Evolutionary conservation across 1,284 basidiomycete genomes (phyloP).

Genomic region (Pseudozyma hubeiensis): DNA sequence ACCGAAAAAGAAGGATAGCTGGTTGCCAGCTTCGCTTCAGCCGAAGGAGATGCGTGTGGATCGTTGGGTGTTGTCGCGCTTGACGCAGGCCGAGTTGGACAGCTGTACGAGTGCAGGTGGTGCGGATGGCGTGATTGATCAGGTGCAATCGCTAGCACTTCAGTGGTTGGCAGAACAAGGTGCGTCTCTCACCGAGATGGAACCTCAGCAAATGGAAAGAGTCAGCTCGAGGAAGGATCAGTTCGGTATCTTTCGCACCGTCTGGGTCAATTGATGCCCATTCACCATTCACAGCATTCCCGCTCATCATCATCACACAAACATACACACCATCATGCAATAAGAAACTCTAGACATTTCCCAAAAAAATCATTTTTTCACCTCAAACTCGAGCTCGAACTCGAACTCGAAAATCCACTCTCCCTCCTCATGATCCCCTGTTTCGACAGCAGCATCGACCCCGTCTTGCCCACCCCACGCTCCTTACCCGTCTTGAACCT

Average conservation of each 20-base stretch:
- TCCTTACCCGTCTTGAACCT: background rate
- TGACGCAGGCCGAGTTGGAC: slow-evolving; percentile 10
- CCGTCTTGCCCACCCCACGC: background rate
- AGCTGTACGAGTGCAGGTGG: slow-evolving; percentile 10
- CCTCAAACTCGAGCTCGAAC: background rate
- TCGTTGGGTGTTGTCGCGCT: slow-evolving; percentile 29
- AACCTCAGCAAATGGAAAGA: background rate
- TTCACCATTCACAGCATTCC: background rate
- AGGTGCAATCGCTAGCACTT: background rate
- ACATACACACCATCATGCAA: too few species aligned
- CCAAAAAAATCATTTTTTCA: background rate
- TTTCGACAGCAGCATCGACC: slow-evolving; percentile 25
- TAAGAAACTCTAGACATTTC: background rate
- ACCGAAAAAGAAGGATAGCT: background rate
- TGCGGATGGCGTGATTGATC: background rate
- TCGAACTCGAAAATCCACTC: slow-evolving; percentile 23
- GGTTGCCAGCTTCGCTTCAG: slow-evolving; percentile 1
- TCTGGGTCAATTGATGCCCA: slow-evolving; percentile 24
- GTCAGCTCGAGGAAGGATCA: slow-evolving; percentile 25
- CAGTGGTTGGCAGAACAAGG: slow-evolving; percentile 23
- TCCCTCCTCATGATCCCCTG: slow-evolving; percentile 37
- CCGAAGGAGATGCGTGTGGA: slow-evolving; percentile 13
- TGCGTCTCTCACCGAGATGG: background rate
- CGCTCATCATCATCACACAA: background rate
- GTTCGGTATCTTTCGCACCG: slow-evolving; percentile 26